A percentile compares a stretch with the other conserved stretches of the same genome.
phyloP scores from a whole-genome alignment of 371 early-diverging fungal genomes.

The Batrachochytrium dendrobatidis region DNA sequence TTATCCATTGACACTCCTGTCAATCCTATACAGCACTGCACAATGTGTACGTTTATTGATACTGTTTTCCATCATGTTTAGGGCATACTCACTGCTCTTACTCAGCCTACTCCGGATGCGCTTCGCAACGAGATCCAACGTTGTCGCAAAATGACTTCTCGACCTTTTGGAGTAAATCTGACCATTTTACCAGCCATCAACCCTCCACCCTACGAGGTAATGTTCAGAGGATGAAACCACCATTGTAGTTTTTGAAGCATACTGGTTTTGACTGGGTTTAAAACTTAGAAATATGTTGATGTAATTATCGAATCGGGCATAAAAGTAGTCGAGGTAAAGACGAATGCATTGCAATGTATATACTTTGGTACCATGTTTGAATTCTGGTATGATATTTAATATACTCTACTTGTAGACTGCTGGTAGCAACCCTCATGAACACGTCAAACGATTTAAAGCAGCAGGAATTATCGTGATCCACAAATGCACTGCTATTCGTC shows the following conservation, averaged over 20 bases:
- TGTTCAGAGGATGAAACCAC: neutral
- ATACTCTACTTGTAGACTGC: conserved; percentile 42
- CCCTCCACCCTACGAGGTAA: conserved; percentile 65
- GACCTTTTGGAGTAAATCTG: conserved; percentile 74
- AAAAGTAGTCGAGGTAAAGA: conserved; percentile 61
- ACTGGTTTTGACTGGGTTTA: neutral
- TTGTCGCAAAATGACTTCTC: conserved; percentile 64
- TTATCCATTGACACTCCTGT: too few relatives aligned
- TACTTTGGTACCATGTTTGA: conserved; percentile 55
- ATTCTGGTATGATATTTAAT: too few relatives aligned
- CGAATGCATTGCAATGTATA: conserved; percentile 12
- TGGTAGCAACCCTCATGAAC: conserved; percentile 55
- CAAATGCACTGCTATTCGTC: conserved; percentile 71
- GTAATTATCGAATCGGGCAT: conserved; percentile 71
- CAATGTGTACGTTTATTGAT: conserved; percentile 1
- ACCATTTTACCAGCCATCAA: conserved; percentile 44
- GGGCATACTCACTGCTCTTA: conserved; percentile 46
- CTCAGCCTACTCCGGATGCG: conserved; percentile 79
- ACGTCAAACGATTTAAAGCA: conserved; percentile 66
- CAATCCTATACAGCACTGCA: too few relatives aligned
- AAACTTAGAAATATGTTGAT: conserved; percentile 47
- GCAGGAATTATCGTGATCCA: conserved; percentile 68
- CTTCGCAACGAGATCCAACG: conserved; percentile 63
- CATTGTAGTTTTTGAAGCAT: neutral
- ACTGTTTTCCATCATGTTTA: too few relatives aligned